Evolutionary conservation across 768 basidiomycete genomes (phyloP), one percentile per base, ranked within the genome.

Genomic region (Bullera alba): DNA sequence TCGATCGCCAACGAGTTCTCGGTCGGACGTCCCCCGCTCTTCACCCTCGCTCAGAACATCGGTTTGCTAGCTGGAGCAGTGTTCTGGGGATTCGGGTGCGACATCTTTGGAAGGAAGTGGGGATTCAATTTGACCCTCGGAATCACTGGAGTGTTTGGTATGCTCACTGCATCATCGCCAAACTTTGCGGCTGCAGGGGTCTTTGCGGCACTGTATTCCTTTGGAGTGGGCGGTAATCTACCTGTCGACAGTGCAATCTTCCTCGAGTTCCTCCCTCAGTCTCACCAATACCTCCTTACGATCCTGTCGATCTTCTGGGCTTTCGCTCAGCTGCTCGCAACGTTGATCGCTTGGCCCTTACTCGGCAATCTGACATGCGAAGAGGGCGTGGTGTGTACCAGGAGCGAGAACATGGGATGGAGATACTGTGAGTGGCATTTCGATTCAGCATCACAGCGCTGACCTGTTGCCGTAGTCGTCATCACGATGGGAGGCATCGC

Each of bases 241-340:
- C 84, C 84, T 0, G 84, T 86, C 0, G 85, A 86, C 60, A 82
- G 81, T 29, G 81, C 85, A 0, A 79, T 86, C 21, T 87, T 87
- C 70, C 76, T 87, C 6, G 85, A 87, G 59, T 85, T 84, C 60
- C 64, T 84, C 0, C 85, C 85, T 0, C 78, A 79, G 2, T 79
- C 80, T 0, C 83, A 86, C 54, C 86, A 87, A 60, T 86, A 85
- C 60, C 75, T 87, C 3, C 74, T 87, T 28, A 86, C 85, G 0
- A 73, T 86, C 14, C 76, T 87, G 16, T 85, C 84, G 0, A 79
- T 86, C 30, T 87, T 83, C 82, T 87, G 86, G 86, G 82, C 83
- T 4, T 76, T 86, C 28, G 84, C 84, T 2, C 85, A 86, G 64
- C 77, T 86, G 0, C 63, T 83, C 42, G 82, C 80, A 16, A 78